Conservation (phyloP, 1,284 basidiomycete species). For the Apiotrichum sp. region DNA sequence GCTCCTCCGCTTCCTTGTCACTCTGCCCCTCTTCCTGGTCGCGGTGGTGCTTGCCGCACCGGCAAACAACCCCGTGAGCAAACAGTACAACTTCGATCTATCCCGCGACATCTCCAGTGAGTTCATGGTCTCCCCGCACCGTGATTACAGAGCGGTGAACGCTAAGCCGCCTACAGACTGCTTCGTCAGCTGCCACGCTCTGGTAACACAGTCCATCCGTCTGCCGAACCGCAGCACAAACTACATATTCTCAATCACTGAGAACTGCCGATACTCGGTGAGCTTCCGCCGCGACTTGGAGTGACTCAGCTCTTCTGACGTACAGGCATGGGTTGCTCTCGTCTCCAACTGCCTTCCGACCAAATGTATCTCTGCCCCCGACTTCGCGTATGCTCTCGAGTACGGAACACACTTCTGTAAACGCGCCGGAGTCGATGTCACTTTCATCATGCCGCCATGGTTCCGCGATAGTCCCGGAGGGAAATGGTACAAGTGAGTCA, state of each 20-base stretch:
- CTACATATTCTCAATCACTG: conserved; percentile 15
- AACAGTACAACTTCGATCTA: conserved; percentile 20
- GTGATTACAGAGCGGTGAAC: neutral
- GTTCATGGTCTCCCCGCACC: neutral
- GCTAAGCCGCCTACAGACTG: conserved; percentile 15
- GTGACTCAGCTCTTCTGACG: neutral
- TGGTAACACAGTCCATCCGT: conserved; percentile 7
- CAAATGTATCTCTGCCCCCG: conserved; percentile 29
- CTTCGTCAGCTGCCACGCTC: conserved; percentile 25
- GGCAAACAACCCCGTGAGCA: neutral
- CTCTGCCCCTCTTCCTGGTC: conserved; percentile 12
- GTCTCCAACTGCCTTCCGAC: conserved; percentile 27
- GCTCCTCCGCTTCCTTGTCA: neutral
- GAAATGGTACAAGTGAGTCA: conserved; percentile 33
- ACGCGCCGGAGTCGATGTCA: conserved; percentile 27
- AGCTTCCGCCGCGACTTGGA: conserved; percentile 2
- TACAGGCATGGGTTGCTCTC: conserved; percentile 18
- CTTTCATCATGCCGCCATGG: conserved; percentile 17
- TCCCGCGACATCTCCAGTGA: conserved; percentile 16
- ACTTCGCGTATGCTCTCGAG: conserved; percentile 39
- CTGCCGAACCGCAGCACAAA: conserved; percentile 14
- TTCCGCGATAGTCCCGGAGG: conserved; percentile 22
- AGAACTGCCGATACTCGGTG: conserved; percentile 27
- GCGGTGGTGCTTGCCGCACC: conserved; percentile 10
- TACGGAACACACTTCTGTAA: conserved; percentile 27